Percentiles rank a stretch among this genome's conserved stretches.
Evolutionary conservation across 257 asterid species (phyloP).

Genomic region (Solanum dulcamara): DNA sequence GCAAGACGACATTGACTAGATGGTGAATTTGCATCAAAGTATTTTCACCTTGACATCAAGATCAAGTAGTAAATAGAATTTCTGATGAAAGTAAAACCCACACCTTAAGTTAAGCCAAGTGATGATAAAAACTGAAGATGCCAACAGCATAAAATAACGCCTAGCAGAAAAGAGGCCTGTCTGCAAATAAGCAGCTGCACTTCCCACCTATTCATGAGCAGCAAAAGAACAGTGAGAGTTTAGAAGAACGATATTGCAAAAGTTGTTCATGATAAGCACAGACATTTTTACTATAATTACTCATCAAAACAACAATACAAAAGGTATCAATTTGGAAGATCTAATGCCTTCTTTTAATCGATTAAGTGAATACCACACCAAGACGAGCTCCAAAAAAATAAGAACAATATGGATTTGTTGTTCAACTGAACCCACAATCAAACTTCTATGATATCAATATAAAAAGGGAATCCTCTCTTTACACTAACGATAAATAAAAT

Average conservation of each 20-base stretch:
- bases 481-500: neutral
- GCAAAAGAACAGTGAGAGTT: neutral
- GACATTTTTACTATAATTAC: neutral
- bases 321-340: neutral
- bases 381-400: neutral
- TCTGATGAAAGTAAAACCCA: conserved; percentile 1
- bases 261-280: neutral
- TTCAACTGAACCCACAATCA: neutral
- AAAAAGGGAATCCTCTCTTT: neutral
- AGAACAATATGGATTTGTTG: neutral
- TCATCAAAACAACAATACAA: neutral
- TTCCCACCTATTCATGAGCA: conserved; percentile 59
- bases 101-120: conserved; percentile 93
- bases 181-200: conserved; percentile 84
- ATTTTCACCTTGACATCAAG: neutral
- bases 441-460: neutral
- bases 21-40: neutral
- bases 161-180: conserved; percentile 45
- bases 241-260: neutral
- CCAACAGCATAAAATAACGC: conserved; percentile 49
- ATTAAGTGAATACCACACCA: neutral
- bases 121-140: conserved; percentile 61
- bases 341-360: neutral
- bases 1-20: neutral
- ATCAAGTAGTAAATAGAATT: neutral